Percentiles rank a stretch among this genome's conserved stretches.
These are phyloP conservation scores for Vitis cinerea DNA, from an alignment of 164 flowering plant species.

Conservation along the genomic window DNA sequence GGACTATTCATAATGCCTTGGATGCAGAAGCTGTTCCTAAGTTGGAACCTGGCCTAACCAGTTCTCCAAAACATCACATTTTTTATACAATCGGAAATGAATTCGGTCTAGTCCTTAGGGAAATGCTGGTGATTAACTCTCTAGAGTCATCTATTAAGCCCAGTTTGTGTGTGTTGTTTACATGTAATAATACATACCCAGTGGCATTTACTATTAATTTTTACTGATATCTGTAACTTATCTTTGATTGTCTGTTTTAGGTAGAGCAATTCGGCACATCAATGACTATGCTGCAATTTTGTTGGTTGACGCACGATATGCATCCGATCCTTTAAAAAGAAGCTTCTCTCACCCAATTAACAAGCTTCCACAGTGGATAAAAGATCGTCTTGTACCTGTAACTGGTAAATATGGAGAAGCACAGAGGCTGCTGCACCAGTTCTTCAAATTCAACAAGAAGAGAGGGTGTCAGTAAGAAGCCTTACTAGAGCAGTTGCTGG, in stretches of 20 bases:
- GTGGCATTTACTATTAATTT: background rate
- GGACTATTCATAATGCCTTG: background rate
- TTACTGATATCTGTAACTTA: background rate
- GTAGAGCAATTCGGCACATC: conserved; percentile 90
- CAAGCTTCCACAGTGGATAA: conserved; percentile 97
- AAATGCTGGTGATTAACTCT: too few relatives aligned
- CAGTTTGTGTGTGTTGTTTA: too few relatives aligned
- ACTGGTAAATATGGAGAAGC: conserved; percentile 76
- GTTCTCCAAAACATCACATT: too few relatives aligned
- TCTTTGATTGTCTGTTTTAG: conserved; percentile 32
- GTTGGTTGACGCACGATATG: conserved; percentile 82
- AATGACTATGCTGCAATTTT: conserved; percentile 94
- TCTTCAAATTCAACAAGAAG: conserved; percentile 69
- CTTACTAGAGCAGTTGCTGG: background rate
- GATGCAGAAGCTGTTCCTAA: too few relatives aligned
- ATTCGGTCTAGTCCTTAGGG: too few relatives aligned
- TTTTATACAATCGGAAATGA: too few relatives aligned
- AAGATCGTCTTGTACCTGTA: conserved; percentile 53
- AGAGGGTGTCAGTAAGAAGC: conserved; percentile 19
- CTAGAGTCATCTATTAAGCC: too few relatives aligned
- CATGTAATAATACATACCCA: background rate
- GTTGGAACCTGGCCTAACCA: too few relatives aligned
- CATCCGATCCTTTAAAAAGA: conserved; percentile 46
- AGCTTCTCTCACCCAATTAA: conserved; percentile 51
- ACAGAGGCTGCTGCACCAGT: conserved; percentile 71